Conservation (phyloP, 2,329 filamentous ascomycete species). For the Colletotrichum tropicicola region DNA sequence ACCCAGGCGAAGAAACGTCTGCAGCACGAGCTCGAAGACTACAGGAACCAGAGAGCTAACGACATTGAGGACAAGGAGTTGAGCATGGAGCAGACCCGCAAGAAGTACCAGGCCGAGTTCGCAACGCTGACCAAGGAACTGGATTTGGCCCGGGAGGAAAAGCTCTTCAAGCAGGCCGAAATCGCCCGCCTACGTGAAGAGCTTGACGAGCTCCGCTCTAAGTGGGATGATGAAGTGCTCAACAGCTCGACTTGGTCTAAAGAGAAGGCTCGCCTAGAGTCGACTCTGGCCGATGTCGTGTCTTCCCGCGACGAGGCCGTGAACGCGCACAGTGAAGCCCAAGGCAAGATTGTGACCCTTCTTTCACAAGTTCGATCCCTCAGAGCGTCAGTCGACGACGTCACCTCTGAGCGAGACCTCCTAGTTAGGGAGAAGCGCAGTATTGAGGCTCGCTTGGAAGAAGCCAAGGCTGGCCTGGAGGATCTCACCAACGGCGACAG, state of each 20-base stretch:
- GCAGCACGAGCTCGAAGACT: slow-evolving; percentile 97
- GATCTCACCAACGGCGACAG: slow-evolving; percentile 87
- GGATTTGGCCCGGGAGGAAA: slow-evolving; percentile 91
- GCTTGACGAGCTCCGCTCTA: slow-evolving; percentile 90
- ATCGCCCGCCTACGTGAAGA: slow-evolving; percentile 92
- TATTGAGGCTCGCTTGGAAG: slow-evolving; percentile 83
- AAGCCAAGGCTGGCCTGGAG: slow-evolving; percentile 88
- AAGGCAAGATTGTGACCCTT: slow-evolving; percentile 89
- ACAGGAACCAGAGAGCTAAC: slow-evolving; percentile 92
- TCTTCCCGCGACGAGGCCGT: slow-evolving; percentile 94
- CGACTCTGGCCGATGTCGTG: slow-evolving; percentile 87
- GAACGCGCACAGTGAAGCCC: slow-evolving; percentile 92
- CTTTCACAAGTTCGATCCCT: slow-evolving; percentile 89
- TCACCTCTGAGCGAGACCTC: slow-evolving; percentile 84
- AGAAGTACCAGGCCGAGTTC: slow-evolving; percentile 96
- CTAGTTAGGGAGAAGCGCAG: slow-evolving; percentile 90
- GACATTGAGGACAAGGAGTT: slow-evolving; percentile 97
- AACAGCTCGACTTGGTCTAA: slow-evolving; percentile 99
- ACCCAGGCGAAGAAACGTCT: slow-evolving; percentile 92
- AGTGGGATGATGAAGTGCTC: slow-evolving; percentile 98
- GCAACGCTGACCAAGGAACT: slow-evolving; percentile 90
- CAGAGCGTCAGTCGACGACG: slow-evolving; percentile 85
- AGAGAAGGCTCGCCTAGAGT: slow-evolving; percentile 91
- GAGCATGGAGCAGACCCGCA: slow-evolving; percentile 94
- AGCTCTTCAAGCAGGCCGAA: slow-evolving; percentile 85